Percentiles rank a stretch among this genome's conserved stretches.
Conservation (phyloP, 768 basidiomycete species). For the Gelatoporia subvermispora region DNA sequence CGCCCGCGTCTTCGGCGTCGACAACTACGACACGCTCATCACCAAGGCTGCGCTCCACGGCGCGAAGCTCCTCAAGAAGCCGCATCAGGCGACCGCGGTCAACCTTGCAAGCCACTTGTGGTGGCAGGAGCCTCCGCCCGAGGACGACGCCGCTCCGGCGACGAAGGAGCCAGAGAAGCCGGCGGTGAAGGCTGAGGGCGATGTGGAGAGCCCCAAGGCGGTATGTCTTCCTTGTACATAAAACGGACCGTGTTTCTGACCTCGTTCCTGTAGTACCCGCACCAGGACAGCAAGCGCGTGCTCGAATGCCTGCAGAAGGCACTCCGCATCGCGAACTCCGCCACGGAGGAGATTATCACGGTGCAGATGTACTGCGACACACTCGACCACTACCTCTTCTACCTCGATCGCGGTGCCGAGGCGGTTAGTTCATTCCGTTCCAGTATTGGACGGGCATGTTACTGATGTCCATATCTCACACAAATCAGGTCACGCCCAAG, state of each 20-base stretch:
- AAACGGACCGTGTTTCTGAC: constrained; percentile 47
- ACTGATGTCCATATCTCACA: too few species aligned
- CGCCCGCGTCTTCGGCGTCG: constrained; percentile 85
- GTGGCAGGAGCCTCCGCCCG: constrained; percentile 81
- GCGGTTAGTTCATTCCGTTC: constrained; percentile 53
- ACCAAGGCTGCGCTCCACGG: constrained; percentile 99
- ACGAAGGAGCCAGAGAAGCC: constrained; percentile 27
- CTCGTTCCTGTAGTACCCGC: constrained; percentile 54
- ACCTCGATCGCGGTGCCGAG: constrained; percentile 88
- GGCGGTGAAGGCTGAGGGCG: constrained; percentile 38
- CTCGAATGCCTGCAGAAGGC: constrained; percentile 97
- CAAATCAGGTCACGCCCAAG: constrained; percentile 78
- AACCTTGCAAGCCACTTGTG: constrained; percentile 94
- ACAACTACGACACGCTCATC: constrained; percentile 96
- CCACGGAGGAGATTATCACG: constrained; percentile 94
- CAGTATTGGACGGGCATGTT: background rate
- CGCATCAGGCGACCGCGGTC: constrained; percentile 94
- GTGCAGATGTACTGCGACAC: constrained; percentile 96
- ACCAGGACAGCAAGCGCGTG: constrained; percentile 95
- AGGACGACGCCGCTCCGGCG: constrained; percentile 35
- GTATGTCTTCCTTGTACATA: constrained; percentile 13
- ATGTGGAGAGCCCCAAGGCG: constrained; percentile 23
- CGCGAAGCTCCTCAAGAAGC: constrained; percentile 95
- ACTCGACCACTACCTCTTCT: constrained; percentile 93
- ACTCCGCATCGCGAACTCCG: constrained; percentile 91